Conservation (phyloP, 2,329 filamentous ascomycete genomes). For the Ophioceras dolichostomum region DNA sequence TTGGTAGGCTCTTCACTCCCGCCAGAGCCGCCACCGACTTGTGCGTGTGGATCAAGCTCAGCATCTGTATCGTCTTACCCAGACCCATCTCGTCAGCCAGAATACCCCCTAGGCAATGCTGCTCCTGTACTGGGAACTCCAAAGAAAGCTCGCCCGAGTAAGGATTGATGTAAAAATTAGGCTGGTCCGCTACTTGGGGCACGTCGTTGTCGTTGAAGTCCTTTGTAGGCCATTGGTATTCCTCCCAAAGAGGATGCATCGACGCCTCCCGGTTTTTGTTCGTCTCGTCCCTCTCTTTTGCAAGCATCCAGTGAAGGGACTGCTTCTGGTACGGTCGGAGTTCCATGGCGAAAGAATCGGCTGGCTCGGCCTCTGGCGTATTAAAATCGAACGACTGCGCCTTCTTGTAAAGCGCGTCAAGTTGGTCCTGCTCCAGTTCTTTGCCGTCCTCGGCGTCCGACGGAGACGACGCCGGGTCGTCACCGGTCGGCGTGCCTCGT, state of each 20-base stretch:
- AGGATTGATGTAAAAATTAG: conserved; percentile 86
- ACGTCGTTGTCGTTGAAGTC: conserved; percentile 76
- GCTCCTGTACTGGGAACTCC: conserved; percentile 85
- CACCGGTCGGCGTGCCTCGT: not conserved
- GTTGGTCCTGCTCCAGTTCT: conserved; percentile 88
- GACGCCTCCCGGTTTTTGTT: conserved; percentile 56
- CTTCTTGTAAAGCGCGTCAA: conserved; percentile 88
- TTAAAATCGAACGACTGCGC: conserved; percentile 94
- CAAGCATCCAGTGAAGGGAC: conserved; percentile 90
- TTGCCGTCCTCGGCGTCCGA: conserved; percentile 74
- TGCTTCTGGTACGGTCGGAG: conserved; percentile 92
- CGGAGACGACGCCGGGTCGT: conserved; percentile 34
- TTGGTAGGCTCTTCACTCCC: not conserved
- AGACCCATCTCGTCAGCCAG: conserved; percentile 96
- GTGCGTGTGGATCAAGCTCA: conserved; percentile 82
- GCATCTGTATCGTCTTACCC: conserved; percentile 97
- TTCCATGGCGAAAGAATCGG: conserved; percentile 68
- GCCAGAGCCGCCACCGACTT: conserved; percentile 40
- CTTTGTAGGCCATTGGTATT: conserved; percentile 79
- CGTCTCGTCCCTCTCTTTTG: conserved; percentile 75
- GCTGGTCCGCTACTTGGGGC: conserved; percentile 49
- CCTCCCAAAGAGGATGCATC: conserved; percentile 97
- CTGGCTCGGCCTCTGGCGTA: conserved; percentile 77
- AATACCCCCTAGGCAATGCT: conserved; percentile 87
- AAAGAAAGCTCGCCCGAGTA: conserved; percentile 91